Evolutionary conservation across 2,329 filamentous ascomycete species (phyloP), one percentile per base, ranked within the genome.

Genomic region (Arthroderma sp.): DNA sequence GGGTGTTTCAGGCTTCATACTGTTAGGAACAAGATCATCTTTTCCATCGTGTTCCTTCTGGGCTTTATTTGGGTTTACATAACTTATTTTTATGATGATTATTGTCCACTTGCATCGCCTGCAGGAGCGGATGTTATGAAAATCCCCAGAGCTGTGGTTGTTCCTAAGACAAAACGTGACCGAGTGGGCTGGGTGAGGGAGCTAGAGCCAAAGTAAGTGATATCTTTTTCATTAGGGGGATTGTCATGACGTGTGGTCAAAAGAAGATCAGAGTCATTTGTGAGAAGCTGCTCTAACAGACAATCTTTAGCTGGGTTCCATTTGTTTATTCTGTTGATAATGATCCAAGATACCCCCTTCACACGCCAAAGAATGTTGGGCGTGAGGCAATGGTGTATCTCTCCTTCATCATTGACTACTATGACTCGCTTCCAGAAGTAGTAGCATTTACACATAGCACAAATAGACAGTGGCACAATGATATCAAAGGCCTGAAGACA

Each of bases 401-500:
- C 6, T 56, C 59, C 43, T 60, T 60, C 58, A 73, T 74, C 6
- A 73, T 74, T 56, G 71, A 74, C 58, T 66, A 74, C 60, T 74
- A 74, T 59, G 64, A 74, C 35, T 61, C 65, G 44, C 66, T 74
- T 38, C 72, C 72, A 6, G 67, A 74, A 11, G 60, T 67, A n/a
- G 69, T 73, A 57, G 67, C 73, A 53, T 74, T 74, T 56, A 69
- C 74, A 57, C 72, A 74, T 59, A 67, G 69, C 5, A 61, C 66
- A 33, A 67, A 71, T 41, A 73, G 66, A 55, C 72, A 74, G 66
- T 74, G 72, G 72, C 72, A 79, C 63, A 79, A 79, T 62, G 76
- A 79, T 58, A 76, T 78, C 58, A 75, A 75, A 1, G 76, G 77
- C 64, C 78, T 77, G 60, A 75, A 78, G 60, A 76, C 77, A 7